Base-by-base conservation (phyloP, 257 asterid species). In the Solanum habrochaites region DNA sequence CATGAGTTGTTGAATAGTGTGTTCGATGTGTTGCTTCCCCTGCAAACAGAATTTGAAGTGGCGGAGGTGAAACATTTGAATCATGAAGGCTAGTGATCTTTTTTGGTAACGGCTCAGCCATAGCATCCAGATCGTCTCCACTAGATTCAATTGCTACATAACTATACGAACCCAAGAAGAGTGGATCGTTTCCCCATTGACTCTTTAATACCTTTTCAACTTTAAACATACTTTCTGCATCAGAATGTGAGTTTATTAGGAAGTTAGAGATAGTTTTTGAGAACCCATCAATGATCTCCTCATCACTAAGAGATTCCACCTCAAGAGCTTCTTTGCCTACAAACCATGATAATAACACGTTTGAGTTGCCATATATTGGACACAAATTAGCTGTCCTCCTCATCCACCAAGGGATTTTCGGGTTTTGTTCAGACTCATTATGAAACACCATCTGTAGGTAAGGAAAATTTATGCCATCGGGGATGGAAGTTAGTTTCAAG, bases 21-120 rank as follows among this genome's bases (percentile, higher is more conserved):
- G 97, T 95, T 90, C 89, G 92, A 71, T 96, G 99, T 11, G 99
- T 95, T 8, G 99, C 99, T 91, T 96, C 99, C 73, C 99, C 99
- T 16, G 98, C 98, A 83, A 96, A 95, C 64, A 96, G 90, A 14
- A 96, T 89, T 86, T 96, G 99, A 40, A 96, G 90, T 21, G 73
- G 73, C 16, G 93, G 91, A 23, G 92, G 82, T 20, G 40, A 47
- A 85, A 60, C 45, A 15, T 20, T 82, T 85, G 78, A 75, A 27
- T 37, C 39, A 37, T 78, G 39, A 16, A 45, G 29, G 66, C 64
- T 27, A 27, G 37, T 37, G 39, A 37, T 80, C 66, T 4, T 78
- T 27, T 45, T 56, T 20, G 98, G 98, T 90, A 96, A 90, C 37
- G 99, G 99, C 90, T 94, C 98, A 1, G 98, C 96, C 92, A 96